Base-by-base conservation (phyloP, 2,329 filamentous ascomycete species). In the Diaporthe australafricana region DNA sequence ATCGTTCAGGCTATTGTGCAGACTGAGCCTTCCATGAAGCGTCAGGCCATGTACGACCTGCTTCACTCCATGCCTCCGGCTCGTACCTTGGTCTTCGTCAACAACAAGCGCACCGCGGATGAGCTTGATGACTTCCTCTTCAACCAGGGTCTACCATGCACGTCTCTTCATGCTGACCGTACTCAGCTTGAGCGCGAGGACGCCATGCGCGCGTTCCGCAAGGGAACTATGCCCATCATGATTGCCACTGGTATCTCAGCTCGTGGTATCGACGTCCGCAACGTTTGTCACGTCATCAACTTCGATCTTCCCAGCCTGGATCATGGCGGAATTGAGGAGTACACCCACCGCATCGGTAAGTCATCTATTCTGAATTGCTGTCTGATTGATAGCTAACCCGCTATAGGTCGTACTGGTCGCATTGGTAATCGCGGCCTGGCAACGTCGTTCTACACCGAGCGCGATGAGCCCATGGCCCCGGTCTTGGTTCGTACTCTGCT, bases 141-240 rank as follows among this genome's bases (percentile, higher is more conserved):
- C 85, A 96, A 98, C 79, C 85, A 89, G 72, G 88, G 89, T 0
- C 82, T 98, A 1, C 96, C 96, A 0, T 93, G 91, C 65, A 97
- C 94, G 0, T 97, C 95, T 0, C 97, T 98, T 76, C 96, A 98
- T 76, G 86, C 91, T 1, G 94, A 95, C 71, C 93, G 96, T 30
- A 97, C 93, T 48, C 96, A 98, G 83, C 88, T 89, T 73, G 96
- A 98, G 86, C 93, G 96, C 75, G 96, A 98, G 81, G 95, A 97
- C 79, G 92, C 96, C 1, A 88, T 98, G 91, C 91, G 95, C 76
- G 88, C 92, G 1, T 98, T 98, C 87, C 91, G 93, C 25, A 85
- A 84, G 25, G 96, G 93, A 1, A 88, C 87, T 40, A 87, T 88
- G 12, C 95, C 96, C 0, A 93, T 99, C 70, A 82, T 99, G 71